phyloP scores from a whole-genome alignment of 345 rosid genomes.

The Hevea brasiliensis region DNA sequence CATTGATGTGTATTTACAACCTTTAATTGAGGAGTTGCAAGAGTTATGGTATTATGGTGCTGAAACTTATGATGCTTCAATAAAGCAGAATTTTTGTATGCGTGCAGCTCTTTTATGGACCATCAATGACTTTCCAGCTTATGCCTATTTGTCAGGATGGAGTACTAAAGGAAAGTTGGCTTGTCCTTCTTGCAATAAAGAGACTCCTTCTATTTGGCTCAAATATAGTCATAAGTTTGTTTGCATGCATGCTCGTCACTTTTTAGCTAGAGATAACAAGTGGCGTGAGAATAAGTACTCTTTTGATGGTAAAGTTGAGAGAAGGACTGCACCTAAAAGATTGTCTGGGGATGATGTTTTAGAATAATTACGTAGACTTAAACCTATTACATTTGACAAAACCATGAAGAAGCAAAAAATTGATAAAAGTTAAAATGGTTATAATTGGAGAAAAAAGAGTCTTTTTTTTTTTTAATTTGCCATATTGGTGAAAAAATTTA shows the following conservation, averaged over 20 bases:
- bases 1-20: too few relatives aligned
- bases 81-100: background rate
- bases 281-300: background rate
- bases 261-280: background rate
- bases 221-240: background rate
- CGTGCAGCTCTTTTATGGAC: too few relatives aligned
- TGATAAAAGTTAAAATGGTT: too few relatives aligned
- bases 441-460: slow-evolving; percentile 4
- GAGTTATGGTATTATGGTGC: background rate
- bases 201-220: background rate
- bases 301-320: background rate
- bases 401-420: too few relatives aligned
- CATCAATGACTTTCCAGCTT: background rate
- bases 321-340: too few relatives aligned
- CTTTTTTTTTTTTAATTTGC: background rate
- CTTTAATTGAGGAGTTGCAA: background rate
- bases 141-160: background rate
- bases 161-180: background rate
- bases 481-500: background rate
- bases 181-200: background rate
- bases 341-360: background rate
- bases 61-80: background rate
- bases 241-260: background rate
- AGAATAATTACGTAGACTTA: too few relatives aligned
- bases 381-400: background rate